phyloP scores from a whole-genome alignment of 768 basidiomycete genomes.

The Macrolepiota fuliginosa region DNA sequence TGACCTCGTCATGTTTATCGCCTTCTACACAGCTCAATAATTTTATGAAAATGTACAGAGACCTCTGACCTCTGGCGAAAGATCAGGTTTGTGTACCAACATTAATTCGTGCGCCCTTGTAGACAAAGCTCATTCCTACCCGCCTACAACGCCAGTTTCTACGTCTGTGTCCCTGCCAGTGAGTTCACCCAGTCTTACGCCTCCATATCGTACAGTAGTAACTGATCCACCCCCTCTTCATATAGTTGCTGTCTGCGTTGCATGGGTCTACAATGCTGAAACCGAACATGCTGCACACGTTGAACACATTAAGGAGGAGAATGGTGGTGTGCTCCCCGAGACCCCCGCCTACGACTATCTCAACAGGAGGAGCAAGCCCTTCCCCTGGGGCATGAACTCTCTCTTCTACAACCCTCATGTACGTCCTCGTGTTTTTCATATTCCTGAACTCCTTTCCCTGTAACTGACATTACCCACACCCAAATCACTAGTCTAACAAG shows the following conservation, averaged over 20 bases:
- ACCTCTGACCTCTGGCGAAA: slow-evolving; percentile 83
- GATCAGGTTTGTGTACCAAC: slow-evolving; percentile 57
- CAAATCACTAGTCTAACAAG: slow-evolving; percentile 53
- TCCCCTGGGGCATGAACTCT: slow-evolving; percentile 82
- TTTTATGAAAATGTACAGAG: slow-evolving; percentile 38
- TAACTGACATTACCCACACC: slow-evolving; percentile 6
- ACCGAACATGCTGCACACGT: slow-evolving; percentile 68
- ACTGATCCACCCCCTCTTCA: background rate
- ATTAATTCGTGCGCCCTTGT: background rate
- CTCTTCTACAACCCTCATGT: slow-evolving; percentile 82
- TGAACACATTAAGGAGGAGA: slow-evolving; percentile 68
- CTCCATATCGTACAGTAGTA: background rate
- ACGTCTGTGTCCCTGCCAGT: slow-evolving; percentile 76
- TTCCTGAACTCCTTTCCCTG: background rate
- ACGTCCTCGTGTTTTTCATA: slow-evolving; percentile 21
- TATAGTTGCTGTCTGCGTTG: slow-evolving; percentile 46
- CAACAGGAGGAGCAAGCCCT: slow-evolving; percentile 75
- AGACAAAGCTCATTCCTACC: slow-evolving; percentile 19
- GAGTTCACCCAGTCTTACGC: slow-evolving; percentile 24
- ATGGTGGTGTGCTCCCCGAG: slow-evolving; percentile 70
- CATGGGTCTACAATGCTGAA: slow-evolving; percentile 57
- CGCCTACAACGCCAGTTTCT: slow-evolving; percentile 47
- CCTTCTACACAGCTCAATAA: slow-evolving; percentile 7
- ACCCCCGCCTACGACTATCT: slow-evolving; percentile 73
- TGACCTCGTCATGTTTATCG: slow-evolving; percentile 2